Evolutionary conservation across 1,284 basidiomycete genomes (phyloP).

Genomic region (Phellopilus nigrolimitatus): DNA sequence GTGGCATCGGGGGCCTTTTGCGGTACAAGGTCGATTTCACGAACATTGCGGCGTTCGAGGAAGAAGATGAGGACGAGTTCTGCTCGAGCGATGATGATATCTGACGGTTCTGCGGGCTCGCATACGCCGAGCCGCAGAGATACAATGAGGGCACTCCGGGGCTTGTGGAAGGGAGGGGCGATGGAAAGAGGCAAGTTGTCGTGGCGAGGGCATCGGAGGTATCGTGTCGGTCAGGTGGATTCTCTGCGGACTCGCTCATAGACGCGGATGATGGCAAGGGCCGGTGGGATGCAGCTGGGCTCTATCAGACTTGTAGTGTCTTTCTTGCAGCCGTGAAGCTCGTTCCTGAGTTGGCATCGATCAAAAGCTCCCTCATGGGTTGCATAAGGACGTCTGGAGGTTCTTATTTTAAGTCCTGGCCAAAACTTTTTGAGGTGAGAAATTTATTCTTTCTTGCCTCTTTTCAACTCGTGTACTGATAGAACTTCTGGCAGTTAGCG

Average conservation of each 20-base stretch:
- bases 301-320: not conserved
- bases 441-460: not conserved
- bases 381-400: not conserved
- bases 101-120: conserved; percentile 82
- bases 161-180: conserved; percentile 31
- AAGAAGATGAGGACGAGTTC: conserved; percentile 80
- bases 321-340: conserved; percentile 1
- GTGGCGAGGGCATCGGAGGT: conserved; percentile 32
- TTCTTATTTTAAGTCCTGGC: conserved; percentile 2
- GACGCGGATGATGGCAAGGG: conserved; percentile 11
- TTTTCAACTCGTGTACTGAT: not conserved
- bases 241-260: not conserved
- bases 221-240: not conserved
- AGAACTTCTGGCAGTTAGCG: not conserved
- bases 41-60: conserved; percentile 68
- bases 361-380: not conserved
- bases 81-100: conserved; percentile 76
- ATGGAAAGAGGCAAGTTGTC: conserved; percentile 50
- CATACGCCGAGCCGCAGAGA: conserved; percentile 55
- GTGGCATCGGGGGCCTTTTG: conserved; percentile 93
- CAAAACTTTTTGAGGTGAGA: conserved; percentile 6
- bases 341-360: not conserved
- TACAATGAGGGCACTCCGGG: conserved; percentile 29
- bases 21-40: conserved; percentile 95
- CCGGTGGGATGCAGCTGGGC: not conserved